Conservation (phyloP, 2,329 filamentous ascomycete genomes). For the Paecilomyces sp. region DNA sequence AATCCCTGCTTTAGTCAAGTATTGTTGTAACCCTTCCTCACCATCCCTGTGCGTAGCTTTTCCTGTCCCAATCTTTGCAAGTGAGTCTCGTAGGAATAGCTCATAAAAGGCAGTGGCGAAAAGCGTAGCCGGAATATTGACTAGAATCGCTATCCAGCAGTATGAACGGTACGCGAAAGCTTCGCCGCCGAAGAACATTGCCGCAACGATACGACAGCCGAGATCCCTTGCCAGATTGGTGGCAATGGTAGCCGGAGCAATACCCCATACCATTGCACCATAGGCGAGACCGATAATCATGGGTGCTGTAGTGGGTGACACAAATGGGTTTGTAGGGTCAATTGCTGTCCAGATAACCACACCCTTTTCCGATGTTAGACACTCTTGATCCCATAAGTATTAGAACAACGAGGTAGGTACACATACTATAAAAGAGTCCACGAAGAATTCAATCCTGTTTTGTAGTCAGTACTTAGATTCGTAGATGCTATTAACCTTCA, state of each 20-base stretch:
- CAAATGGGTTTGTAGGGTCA: slow-evolving; percentile 38
- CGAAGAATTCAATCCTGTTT: slow-evolving; percentile 49
- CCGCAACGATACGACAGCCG: slow-evolving; percentile 52
- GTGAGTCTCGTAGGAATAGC: slow-evolving; percentile 46
- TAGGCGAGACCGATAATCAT: slow-evolving; percentile 53
- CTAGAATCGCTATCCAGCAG: slow-evolving; percentile 48
- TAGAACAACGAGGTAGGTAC: not conserved
- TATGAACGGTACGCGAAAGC: slow-evolving; percentile 42
- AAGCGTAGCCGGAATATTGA: slow-evolving; percentile 52
- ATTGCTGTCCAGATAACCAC: slow-evolving; percentile 52
- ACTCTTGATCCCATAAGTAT: too few relatives aligned
- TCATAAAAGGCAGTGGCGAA: slow-evolving; percentile 51
- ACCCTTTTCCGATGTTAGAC: slow-evolving; percentile 20
- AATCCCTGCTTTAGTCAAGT: too few relatives aligned
- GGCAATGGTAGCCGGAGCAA: slow-evolving; percentile 47
- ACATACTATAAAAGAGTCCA: slow-evolving; percentile 47
- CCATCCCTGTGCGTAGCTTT: slow-evolving; percentile 45
- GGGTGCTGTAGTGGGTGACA: too few relatives aligned
- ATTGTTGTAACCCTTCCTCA: slow-evolving; percentile 38
- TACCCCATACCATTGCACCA: slow-evolving; percentile 50
- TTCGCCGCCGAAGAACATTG: slow-evolving; percentile 50
- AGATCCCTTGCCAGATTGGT: slow-evolving; percentile 54
- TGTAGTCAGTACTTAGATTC: not conserved
- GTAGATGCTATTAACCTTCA: not conserved
- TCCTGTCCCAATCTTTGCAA: slow-evolving; percentile 27